These are phyloP conservation scores for Diaporthe eres DNA, from an alignment of 2,329 filamentous ascomycete species.

Conservation along the genomic window DNA sequence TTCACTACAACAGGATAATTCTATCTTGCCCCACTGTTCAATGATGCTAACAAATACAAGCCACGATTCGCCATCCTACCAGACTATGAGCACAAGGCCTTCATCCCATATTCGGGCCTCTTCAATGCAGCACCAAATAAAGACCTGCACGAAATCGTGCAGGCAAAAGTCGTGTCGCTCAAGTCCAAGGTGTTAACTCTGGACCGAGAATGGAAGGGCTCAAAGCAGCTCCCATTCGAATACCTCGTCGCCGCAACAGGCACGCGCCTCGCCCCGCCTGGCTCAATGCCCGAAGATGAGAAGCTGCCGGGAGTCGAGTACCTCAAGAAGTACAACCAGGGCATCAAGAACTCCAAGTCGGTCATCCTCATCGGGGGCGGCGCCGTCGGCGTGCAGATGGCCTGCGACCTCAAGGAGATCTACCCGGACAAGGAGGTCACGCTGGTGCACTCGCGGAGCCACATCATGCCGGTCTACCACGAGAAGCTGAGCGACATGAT, in stretches of 20 bases:
- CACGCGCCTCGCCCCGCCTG: constrained; percentile 52
- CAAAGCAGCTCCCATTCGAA: constrained; percentile 55
- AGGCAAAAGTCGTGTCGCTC: constrained; percentile 52
- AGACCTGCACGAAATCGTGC: constrained; percentile 51
- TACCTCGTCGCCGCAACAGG: constrained; percentile 63
- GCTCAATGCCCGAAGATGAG: constrained; percentile 52
- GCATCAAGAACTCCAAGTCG: constrained; percentile 49
- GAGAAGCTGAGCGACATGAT: constrained; percentile 55
- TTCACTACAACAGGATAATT: background rate
- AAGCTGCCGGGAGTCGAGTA: constrained; percentile 52
- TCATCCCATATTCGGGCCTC: constrained; percentile 60
- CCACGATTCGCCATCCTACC: constrained; percentile 61
- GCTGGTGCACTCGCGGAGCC: constrained; percentile 61
- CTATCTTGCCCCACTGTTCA: background rate
- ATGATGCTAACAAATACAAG: constrained; percentile 38
- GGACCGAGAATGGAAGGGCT: constrained; percentile 52
- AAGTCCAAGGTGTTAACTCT: constrained; percentile 50
- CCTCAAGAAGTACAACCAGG: constrained; percentile 52
- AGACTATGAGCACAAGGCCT: constrained; percentile 61
- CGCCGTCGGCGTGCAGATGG: constrained; percentile 65
- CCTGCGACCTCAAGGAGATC: constrained; percentile 61
- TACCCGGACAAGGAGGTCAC: constrained; percentile 62
- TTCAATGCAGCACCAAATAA: constrained; percentile 50
- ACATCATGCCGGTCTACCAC: constrained; percentile 61
- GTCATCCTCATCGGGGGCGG: constrained; percentile 60